Evolutionary conservation across 2,329 filamentous ascomycete species (phyloP), one percentile per base, ranked within the genome.

Genomic region (Monosporascus sp.): DNA sequence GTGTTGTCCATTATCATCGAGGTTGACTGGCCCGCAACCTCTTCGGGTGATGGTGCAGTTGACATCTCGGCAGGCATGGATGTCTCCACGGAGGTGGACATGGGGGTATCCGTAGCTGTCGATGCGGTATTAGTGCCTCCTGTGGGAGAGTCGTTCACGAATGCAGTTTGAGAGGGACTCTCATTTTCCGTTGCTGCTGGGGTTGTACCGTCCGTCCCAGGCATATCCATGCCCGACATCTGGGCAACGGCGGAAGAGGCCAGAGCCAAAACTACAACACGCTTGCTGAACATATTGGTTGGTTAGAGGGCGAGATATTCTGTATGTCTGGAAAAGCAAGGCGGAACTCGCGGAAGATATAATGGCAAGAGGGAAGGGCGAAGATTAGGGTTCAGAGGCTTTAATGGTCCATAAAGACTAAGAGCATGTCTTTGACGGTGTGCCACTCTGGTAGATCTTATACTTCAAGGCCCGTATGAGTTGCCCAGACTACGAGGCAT

Each of bases 281-380:
- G 53, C 51, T 60, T 66, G 41, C 61, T 44, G 2, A 56, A 51
- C 65, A 67, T 67, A 7, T 57, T 62, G 44, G 22, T 47, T 38
- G 24, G 41, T 52, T 55, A 27, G 19, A 31, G 27, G 31, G n/a
- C n/a, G 24, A 20, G 11, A 16, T 24, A 9, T 51, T 22, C 44
- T 47, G 3, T 50, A 48, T 5, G 38, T 27, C 26, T 24, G 31
- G 27, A 7, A 26, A 24, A 37, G 7, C 43, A 50, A 41, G 31
- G n/a, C 20, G 47, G 38, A 37, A 8, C 5, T 26, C 20, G 47
- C n/a, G 37, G 51, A 11, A 31, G 45, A 50, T 52, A 17, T 17
- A 7, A 51, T 49, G 45, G 17, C 17, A 31, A 19, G 43, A 46
- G 24, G 24, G 24, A 27, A n/a, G 43, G 22, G 11, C 22, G 20